Evolutionary conservation across 805 yeast species (phyloP).

Genomic region (Candida incommunis): DNA sequence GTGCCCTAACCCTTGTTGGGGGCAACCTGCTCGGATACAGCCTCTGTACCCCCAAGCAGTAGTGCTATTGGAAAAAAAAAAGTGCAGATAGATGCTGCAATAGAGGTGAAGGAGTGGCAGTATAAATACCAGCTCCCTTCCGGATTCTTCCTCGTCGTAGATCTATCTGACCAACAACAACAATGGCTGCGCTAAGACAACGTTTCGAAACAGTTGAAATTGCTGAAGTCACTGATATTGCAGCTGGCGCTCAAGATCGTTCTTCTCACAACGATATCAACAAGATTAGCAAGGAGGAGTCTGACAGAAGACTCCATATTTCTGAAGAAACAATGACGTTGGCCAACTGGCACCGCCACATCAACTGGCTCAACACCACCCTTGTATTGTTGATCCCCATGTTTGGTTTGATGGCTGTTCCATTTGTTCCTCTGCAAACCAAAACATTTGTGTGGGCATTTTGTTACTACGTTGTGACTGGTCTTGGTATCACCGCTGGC

Average conservation of each 20-base stretch:
- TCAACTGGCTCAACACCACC: slow-evolving; percentile 59
- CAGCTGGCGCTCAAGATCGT: slow-evolving; percentile 19
- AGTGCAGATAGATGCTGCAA: no score
- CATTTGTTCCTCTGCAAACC: slow-evolving; percentile 29
- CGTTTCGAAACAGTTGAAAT: slow-evolving; percentile 16
- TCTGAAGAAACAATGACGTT: slow-evolving; percentile 67
- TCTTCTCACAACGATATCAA: slow-evolving; percentile 2
- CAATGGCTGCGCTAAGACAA: background rate
- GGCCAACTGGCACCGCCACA: slow-evolving; percentile 54
- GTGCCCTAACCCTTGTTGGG: no score
- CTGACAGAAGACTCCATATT: slow-evolving; percentile 30
- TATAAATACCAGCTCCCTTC: no score
- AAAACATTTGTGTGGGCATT: slow-evolving; percentile 42
- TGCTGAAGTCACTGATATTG: slow-evolving; percentile 21
- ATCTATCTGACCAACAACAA: no score
- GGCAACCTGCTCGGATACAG: no score
- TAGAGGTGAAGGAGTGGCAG: no score
- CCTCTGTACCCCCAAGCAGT: no score
- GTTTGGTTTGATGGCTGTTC: slow-evolving; percentile 29
- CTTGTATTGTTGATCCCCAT: slow-evolving; percentile 45
- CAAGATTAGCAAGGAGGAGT: slow-evolving; percentile 3
- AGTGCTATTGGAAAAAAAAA: no score
- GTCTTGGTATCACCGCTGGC: slow-evolving; percentile 67
- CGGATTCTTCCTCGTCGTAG: no score
- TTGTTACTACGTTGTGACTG: slow-evolving; percentile 42